Conservation (phyloP, 2,329 filamentous ascomycete genomes). For the Alternaria burnsii region DNA sequence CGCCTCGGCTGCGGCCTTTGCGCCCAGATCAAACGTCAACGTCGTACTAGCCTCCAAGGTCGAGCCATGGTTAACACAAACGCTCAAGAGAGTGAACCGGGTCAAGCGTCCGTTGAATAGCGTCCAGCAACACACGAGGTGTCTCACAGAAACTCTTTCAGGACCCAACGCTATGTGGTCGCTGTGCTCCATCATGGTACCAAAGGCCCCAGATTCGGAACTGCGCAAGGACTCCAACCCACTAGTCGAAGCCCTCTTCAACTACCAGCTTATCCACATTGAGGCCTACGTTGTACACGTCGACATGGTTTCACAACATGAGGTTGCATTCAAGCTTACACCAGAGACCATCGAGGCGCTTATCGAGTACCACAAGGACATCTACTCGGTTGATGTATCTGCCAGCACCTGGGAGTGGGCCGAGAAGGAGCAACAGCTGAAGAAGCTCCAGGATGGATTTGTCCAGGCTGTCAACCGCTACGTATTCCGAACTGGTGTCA, state of each 20-base stretch:
- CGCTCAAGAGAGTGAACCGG: conserved; percentile 94
- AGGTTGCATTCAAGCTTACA: conserved; percentile 98
- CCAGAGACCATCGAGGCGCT: conserved; percentile 91
- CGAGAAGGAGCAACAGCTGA: conserved; percentile 94
- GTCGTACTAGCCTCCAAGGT: conserved; percentile 92
- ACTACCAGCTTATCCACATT: conserved; percentile 90
- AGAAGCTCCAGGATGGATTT: conserved; percentile 97
- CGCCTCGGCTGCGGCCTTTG: conserved; percentile 95
- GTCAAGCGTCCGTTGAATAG: conserved; percentile 98
- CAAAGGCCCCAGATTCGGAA: conserved; percentile 86
- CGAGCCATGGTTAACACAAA: conserved; percentile 96
- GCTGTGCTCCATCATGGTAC: conserved; percentile 88
- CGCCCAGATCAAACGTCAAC: conserved; percentile 90
- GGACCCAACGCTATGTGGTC: conserved; percentile 93
- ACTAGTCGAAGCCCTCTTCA: conserved; percentile 85
- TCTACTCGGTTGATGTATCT: conserved; percentile 89
- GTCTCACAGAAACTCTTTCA: conserved; percentile 92
- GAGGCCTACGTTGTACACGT: conserved; percentile 99
- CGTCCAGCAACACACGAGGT: conserved; percentile 92
- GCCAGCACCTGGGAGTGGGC: conserved; percentile 93
- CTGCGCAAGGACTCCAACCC: conserved; percentile 83
- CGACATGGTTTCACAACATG: conserved; percentile 97
- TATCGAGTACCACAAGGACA: conserved; percentile 94
- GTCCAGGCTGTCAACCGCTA: conserved; percentile 97
- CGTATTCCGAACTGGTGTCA: conserved; percentile 88